Evolutionary conservation across 2,329 filamentous ascomycete species (phyloP), one percentile per base, ranked within the genome.

Genomic region (Sporothrix euskadiensis): DNA sequence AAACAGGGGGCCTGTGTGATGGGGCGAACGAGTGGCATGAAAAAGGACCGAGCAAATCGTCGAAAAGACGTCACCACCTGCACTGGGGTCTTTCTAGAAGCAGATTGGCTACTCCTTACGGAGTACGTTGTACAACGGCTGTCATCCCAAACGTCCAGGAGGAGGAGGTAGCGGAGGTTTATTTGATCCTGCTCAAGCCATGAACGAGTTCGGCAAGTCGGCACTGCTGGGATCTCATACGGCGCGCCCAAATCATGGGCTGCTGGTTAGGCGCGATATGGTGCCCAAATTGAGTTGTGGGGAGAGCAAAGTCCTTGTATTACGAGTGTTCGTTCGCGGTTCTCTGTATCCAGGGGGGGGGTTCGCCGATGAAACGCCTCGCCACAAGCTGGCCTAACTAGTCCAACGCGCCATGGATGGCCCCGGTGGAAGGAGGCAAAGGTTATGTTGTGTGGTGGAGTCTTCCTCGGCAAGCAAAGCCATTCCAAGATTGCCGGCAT

Each of bases 141-240:
- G 22, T 35, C 22, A 39, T 49, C n/a, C 41, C 44, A 49, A 47
- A 66, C 12, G 22, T 3, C 35, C 22, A 56, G 52, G 7, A 52
- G 12, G n/a, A 39, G 12, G 35, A 65, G 39, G 16, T 12, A 59
- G 30, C 56, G 56, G 56, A 59, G 30, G 14, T 59, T 59, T 59
- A 19, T 59, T 65, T 65, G 35, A 65, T 44, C 59, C 19, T 44
- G 59, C n/a, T 65, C 59, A 26, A 65, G 19, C 14, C 32, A 41
- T 49, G 26, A 19, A 41, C 10, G 44, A 54, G 19, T 30, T 65
- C 57, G 70, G 70, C 44, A 71, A 71, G 57, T 41, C 69, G 69
- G 69, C 69, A 61, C 26, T 35, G n/a, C n/a, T 30, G 6, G 32
- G 47, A 14, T 12, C 26, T 22, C 66, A 30, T 22, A 52, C 47